phyloP scores from a whole-genome alignment of 108 stramenopile species.

The Ochromonas danica region DNA sequence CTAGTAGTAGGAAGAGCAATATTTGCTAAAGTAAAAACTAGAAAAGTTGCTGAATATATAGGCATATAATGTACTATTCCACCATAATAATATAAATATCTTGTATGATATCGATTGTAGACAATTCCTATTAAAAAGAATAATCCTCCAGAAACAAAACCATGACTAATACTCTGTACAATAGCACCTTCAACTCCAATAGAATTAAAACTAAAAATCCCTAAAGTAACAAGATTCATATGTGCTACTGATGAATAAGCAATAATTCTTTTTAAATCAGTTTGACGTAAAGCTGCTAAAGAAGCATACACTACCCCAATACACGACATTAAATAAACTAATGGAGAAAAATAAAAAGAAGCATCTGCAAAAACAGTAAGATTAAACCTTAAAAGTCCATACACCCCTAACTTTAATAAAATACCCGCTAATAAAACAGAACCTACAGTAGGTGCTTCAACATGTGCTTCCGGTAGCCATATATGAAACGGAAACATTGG shows the following conservation, averaged over 20 bases:
- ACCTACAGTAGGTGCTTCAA: constrained; percentile 59
- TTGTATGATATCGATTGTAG: constrained; percentile 51
- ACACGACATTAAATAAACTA: constrained; percentile 37
- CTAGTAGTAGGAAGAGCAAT: constrained; percentile 25
- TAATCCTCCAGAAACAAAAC: constrained; percentile 50
- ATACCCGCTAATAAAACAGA: constrained; percentile 57
- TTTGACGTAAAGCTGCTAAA: constrained; percentile 51
- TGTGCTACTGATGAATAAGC: constrained; percentile 57
- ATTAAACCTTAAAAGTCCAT: constrained; percentile 51
- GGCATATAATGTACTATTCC: constrained; percentile 42
- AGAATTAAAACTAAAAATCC: constrained; percentile 53
- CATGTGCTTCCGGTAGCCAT: constrained; percentile 59
- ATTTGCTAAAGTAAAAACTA: constrained; percentile 41
- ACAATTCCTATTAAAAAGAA: constrained; percentile 50
- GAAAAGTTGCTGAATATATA: constrained; percentile 10
- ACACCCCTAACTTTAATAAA: constrained; percentile 55
- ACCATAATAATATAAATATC: constrained; percentile 47
- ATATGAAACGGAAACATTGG: constrained; percentile 55
- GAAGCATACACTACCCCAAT: constrained; percentile 48
- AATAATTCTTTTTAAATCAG: constrained; percentile 58
- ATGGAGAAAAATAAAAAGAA: constrained; percentile 45
- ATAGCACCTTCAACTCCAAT: constrained; percentile 52
- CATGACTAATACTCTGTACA: constrained; percentile 51
- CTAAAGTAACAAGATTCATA: constrained; percentile 53
- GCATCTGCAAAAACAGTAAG: constrained; percentile 43